Conservation (phyloP, 352 stramenopile species). For the Phytopythium delawarense region DNA sequence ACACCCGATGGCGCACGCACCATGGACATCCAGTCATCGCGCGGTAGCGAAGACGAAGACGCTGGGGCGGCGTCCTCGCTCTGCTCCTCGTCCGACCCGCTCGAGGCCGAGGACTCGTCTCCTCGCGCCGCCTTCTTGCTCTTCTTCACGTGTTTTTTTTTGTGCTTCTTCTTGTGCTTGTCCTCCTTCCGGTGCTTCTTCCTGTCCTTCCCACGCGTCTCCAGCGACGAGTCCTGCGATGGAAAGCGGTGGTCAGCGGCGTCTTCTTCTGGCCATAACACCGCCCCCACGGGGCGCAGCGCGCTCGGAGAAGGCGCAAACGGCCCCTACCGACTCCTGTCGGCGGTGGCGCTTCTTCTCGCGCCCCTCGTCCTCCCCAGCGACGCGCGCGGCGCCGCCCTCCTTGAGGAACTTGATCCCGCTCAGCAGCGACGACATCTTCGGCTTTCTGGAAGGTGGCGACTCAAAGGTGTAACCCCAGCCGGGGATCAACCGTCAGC, state of each 20-base stretch:
- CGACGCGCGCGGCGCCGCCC: background rate
- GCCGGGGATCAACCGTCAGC: background rate
- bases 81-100: constrained; percentile 15
- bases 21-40: constrained; percentile 85
- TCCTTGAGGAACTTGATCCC: constrained; percentile 65
- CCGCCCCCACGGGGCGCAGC: background rate
- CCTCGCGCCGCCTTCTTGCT: constrained; percentile 32
- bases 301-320: background rate
- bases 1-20: constrained; percentile 8
- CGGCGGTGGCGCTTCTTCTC: constrained; percentile 13
- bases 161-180: constrained; percentile 24
- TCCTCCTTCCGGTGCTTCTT: constrained; percentile 21
- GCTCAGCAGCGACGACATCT: constrained; percentile 37
- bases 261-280: background rate
- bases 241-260: background rate
- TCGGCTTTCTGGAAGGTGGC: background rate
- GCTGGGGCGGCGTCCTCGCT: background rate
- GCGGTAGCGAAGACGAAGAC: constrained; percentile 25
- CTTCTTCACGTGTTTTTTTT: constrained; percentile 31
- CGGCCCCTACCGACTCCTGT: constrained; percentile 16
- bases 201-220: constrained; percentile 20
- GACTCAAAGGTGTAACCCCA: constrained; percentile 6
- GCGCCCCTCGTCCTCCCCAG: constrained; percentile 16
- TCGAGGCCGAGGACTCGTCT: constrained; percentile 10
- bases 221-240: constrained; percentile 29